Base-by-base conservation (phyloP, 441 rosid species). In the Aleurites moluccanus region DNA sequence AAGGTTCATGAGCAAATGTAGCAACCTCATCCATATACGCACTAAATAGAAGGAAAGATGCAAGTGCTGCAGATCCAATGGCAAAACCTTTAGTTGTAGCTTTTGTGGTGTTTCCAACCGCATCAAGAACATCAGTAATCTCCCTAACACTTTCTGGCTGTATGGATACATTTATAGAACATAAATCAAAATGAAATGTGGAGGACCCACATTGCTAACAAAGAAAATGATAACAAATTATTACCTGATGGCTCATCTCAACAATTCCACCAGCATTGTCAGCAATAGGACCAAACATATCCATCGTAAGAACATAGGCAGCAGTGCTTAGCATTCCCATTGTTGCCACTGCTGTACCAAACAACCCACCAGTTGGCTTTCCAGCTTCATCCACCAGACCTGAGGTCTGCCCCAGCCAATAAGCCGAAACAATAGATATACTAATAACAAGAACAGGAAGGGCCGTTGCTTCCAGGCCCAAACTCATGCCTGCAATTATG, bases 251-350 rank as follows among this genome's bases (percentile, higher is more conserved):
- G 85, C 98, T 93, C 99, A 96, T 93, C 92, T 96, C 99, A 10
- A 93, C 98, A 81, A 96, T 93, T 74, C 99, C 99, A 85, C 99
- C 98, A 83, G 98, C 99, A 80, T 96, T 96, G 85, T 96, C 99
- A 82, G 99, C 98, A 81, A 96, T 92, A 57, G 98, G 99, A 73
- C 98, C 99, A 85, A 96, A 96, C 99, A 96, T 96, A 86, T 96
- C 99, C 99, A 96, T 96, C 25, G 99, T 96, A 73, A 96, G 97
- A 81, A 96, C 91, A 87, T 93, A 96, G 69, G 96, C 98, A 80
- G 99, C 99, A 49, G 99, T 92, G 79, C 97, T 96, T 47, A 96
- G 99, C 99, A 96, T 96, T 84, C 99, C 99, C 99, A 96, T 96
- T 62, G 99, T 96, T 45, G 98, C 99, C 59, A 96, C 98, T 60